Evolutionary conservation across 129 eudicot species (phyloP), one percentile per base, ranked within the genome.

Genomic region (Chrysanthemum makinoi): DNA sequence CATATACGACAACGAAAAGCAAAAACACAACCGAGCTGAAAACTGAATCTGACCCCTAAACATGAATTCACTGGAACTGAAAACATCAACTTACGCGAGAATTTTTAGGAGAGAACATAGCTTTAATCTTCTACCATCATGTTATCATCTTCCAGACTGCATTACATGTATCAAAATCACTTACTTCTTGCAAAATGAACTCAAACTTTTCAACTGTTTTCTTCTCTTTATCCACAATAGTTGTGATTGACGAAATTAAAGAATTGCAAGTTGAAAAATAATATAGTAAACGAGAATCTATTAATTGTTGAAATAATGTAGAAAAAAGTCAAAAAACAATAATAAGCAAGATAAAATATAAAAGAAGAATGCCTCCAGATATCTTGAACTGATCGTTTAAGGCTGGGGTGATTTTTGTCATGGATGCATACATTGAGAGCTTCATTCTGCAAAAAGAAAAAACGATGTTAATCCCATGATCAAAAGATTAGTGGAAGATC

Each of bases 391-490:
- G 77, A 74, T 82, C 84, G n/a, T 87, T 80, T 77, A 85, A 65
- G 77, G 85, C 72, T 3, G 95, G 98, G 22, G 89, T 83, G 62
- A 87, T 75, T 15, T 69, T 83, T 61, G 98, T 85, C 46, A 92
- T 85, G 43, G 96, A 89, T 53, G 98, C 95, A 83, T 81, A 89
- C 87, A 92, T 80, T 10, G 98, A 92, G 56, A 92, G 96, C 82
- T 78, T 85, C 91, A 78, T 85, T 86, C 96, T 89, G 72, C 83
- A 77, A 60, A 33, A 72, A 35, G 16, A 26, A 54, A 30, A 77
- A 65, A 4, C 8, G n/a, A 63, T 33, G 33, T 19, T 61, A 53
- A 51, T 64, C 28, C 12, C 14, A 35, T 35, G 43, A 35, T 65
- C 9, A 16, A 50, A 33, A 6, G 12, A 53, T 39, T 43, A 26